A percentile compares a stretch with the other conserved stretches of the same genome.
Evolutionary conservation across 2,329 filamentous ascomycete species (phyloP).

Genomic region (Seiridium unicorne): DNA sequence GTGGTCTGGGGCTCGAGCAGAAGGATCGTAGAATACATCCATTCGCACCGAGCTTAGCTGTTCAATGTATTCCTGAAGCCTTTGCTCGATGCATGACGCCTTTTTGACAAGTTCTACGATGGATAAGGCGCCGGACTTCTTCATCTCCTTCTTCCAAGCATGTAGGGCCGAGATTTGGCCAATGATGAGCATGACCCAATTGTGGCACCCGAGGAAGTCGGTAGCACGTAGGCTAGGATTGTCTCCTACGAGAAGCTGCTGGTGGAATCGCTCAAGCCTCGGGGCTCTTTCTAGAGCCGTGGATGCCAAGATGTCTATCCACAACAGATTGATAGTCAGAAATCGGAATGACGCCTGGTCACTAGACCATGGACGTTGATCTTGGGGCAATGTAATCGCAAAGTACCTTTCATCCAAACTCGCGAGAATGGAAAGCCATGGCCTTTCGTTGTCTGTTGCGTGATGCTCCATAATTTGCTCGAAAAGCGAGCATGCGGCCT

Average conservation of each 20-base stretch:
- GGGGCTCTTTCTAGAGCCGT: constrained; percentile 43
- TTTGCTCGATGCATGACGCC: constrained; percentile 14
- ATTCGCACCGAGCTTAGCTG: constrained; percentile 7
- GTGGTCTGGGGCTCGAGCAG: constrained; percentile 12
- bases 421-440: constrained; percentile 34
- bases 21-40: constrained; percentile 11
- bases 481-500: constrained; percentile 49
- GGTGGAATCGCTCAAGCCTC: constrained; percentile 39
- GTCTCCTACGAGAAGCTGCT: constrained; percentile 31
- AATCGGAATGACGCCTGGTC: constrained; percentile 47
- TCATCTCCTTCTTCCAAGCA: constrained; percentile 52
- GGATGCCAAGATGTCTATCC: constrained; percentile 49
- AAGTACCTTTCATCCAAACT: constrained; percentile 15
- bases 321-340: constrained; percentile 44
- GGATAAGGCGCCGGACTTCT: constrained; percentile 40
- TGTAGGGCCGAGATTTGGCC: constrained; percentile 52
- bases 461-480: constrained; percentile 38
- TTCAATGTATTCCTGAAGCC: constrained; percentile 12
- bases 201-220: constrained; percentile 53
- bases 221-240: constrained; percentile 41
- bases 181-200: constrained; percentile 56
- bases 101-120: constrained; percentile 23
- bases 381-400: constrained; percentile 12
- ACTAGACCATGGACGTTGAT: constrained; percentile 38
- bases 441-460: constrained; percentile 3